Evolutionary conservation across 148 eudicot species (phyloP).

Genomic region (Rhododendron griersonianum): DNA sequence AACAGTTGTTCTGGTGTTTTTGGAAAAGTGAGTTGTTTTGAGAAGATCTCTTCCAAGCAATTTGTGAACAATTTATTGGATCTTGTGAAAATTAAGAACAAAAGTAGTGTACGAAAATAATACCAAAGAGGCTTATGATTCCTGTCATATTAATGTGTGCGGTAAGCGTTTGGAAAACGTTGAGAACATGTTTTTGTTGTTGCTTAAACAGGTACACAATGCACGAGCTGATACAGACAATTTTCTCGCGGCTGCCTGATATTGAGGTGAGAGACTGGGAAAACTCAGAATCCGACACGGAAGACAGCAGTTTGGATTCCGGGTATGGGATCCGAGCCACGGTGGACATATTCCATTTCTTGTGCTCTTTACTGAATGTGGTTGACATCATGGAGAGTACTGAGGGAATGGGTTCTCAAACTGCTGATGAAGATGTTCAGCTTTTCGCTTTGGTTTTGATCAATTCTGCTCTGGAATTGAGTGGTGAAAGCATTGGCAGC

Average conservation of each 20-base stretch:
- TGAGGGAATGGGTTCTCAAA: slow-evolving; percentile 46
- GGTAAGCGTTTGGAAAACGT: background rate
- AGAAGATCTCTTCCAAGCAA: background rate
- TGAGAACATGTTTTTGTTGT: background rate
- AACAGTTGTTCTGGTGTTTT: too few species aligned
- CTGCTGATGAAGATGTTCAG: slow-evolving; percentile 75
- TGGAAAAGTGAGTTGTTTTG: background rate
- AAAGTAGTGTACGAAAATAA: background rate
- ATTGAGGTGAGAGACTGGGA: slow-evolving; percentile 58
- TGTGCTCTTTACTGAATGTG: slow-evolving; percentile 84
- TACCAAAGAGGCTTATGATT: background rate
- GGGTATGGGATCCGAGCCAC: slow-evolving; percentile 66
- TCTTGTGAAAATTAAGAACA: background rate
- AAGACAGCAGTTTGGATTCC: slow-evolving; percentile 33
- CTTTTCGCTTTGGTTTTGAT: slow-evolving; percentile 66
- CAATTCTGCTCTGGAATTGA: slow-evolving; percentile 68
- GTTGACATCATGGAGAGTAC: slow-evolving; percentile 43
- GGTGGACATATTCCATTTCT: slow-evolving; percentile 79
- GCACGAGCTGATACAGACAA: slow-evolving; percentile 75
- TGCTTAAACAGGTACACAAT: slow-evolving; percentile 31
- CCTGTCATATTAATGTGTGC: background rate
- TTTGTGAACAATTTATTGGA: background rate
- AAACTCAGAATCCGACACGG: slow-evolving; percentile 61
- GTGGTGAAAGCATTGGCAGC: slow-evolving; percentile 72
- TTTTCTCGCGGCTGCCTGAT: slow-evolving; percentile 53